Percentiles rank a stretch among this genome's conserved stretches.
Evolutionary conservation across 2,329 filamentous ascomycete genomes (phyloP).

Genomic region (Sporothrix schenckii): DNA sequence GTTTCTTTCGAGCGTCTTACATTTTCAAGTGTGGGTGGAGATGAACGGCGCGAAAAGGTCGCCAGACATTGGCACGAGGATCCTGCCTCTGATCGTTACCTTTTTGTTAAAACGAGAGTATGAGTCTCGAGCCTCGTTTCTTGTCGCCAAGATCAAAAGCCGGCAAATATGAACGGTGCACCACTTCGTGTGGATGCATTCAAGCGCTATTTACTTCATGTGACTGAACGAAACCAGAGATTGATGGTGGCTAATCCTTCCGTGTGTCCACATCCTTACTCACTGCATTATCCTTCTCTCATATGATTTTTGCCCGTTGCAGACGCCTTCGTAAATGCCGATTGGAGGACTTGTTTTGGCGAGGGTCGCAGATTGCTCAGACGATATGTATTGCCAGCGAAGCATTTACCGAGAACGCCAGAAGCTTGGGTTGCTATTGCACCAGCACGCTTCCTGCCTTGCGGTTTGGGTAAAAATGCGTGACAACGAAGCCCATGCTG

Average conservation of each 20-base stretch:
- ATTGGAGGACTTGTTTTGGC: neutral
- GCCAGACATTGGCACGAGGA: neutral
- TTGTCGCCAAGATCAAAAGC: neutral
- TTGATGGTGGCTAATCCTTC: neutral
- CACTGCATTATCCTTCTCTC: conserved; percentile 18
- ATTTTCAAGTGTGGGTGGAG: conserved; percentile 31
- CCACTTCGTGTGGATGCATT: neutral
- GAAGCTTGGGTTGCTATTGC: conserved; percentile 30
- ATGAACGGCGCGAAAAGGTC: neutral
- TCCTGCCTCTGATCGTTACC: too few species aligned
- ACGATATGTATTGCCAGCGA: conserved; percentile 28
- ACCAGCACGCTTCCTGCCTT: conserved; percentile 1
- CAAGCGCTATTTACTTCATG: neutral
- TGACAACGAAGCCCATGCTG: neutral
- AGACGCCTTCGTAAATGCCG: conserved; percentile 9
- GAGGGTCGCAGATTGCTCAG: neutral
- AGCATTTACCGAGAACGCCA: conserved; percentile 23
- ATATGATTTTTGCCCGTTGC: conserved; percentile 21
- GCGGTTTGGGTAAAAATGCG: neutral
- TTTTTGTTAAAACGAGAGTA: too few species aligned
- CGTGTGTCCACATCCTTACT: neutral
- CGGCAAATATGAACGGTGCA: neutral
- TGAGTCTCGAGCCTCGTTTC: neutral
- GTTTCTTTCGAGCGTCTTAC: conserved; percentile 28
- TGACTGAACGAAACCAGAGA: neutral